phyloP scores from a whole-genome alignment of 495 filamentous ascomycete species.

The Paragyromitra xinjiangensis region DNA sequence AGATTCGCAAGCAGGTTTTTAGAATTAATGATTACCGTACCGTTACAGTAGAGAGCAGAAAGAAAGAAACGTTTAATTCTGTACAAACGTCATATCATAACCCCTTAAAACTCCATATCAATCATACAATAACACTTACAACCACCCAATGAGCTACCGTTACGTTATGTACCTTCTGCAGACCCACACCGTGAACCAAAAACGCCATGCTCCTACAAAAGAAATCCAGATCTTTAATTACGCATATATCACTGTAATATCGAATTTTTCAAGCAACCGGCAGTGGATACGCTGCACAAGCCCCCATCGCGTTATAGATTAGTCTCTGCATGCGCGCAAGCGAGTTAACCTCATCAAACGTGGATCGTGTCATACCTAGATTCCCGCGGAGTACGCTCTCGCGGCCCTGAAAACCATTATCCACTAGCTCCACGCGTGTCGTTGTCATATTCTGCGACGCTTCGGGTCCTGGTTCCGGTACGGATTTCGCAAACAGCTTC shows the following conservation, averaged over 20 bases:
- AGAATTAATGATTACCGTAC: background rate
- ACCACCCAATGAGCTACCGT: background rate
- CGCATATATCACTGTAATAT: background rate
- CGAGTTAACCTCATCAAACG: background rate
- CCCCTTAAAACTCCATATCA: background rate
- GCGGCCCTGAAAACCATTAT: slow-evolving; percentile 2
- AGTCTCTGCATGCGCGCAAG: background rate
- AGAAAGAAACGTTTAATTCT: background rate
- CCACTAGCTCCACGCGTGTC: background rate
- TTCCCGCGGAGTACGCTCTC: background rate
- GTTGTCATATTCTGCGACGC: background rate
- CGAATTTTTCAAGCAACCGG: background rate
- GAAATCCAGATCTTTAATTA: background rate
- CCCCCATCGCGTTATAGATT: background rate
- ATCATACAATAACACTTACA: background rate
- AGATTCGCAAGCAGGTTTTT: background rate
- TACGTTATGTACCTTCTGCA: background rate
- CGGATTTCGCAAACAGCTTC: background rate
- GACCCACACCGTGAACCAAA: background rate
- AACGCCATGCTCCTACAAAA: background rate
- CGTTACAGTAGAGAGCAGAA: background rate
- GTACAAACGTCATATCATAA: background rate
- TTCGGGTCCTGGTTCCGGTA: background rate
- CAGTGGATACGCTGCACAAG: background rate
- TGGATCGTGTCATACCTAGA: background rate